Base-by-base conservation (phyloP, 495 filamentous ascomycete genomes). In the Evernia prunastri region DNA sequence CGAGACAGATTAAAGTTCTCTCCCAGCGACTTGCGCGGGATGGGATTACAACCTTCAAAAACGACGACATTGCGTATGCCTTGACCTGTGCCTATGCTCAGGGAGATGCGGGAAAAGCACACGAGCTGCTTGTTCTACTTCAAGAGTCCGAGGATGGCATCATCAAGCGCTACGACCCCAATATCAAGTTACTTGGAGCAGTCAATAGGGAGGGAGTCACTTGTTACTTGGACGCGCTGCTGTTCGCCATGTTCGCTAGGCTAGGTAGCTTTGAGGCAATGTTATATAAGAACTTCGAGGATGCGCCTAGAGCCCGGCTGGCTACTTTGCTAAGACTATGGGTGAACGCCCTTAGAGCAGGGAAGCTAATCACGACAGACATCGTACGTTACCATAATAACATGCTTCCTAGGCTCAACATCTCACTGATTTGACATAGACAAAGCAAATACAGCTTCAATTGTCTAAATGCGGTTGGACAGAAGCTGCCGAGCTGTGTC, bases 201-300 rank as follows among this genome's bases (percentile, higher is more conserved):
- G 88, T 90, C 66, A 98, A 98, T 71, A 80, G 93, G 53, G 81
- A 87, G 23, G 84, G 82, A 25, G 91, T 94, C 27, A 96, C 94
- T 40, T 98, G 94, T 74, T 98, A 91, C 68, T 78, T 96, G 1
- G 94, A 97, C 71, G 81, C 92, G 1, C 76, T 97, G n/a, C 84
- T 98, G 3, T 97, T 96, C 70, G 89, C 94, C 63, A 96, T 98
- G 93, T 98, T 98, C 72, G 88, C 90, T 13, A 85, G 89, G 60
- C 77, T 96, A 33, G 86, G 87, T 56, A 90, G 89, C 68, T 98
- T 96, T 72, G 94, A 98, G 71, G 89, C 88, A 33, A 95, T 97
- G 75, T 76, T 97, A 56, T 86, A 86, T 71, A 87, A 89, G 58
- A 80, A 77, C 5, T 88, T 89, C 64, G 82, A 86, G 54, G 82